phyloP scores from a whole-genome alignment of 75 land plant genomes.

The Picea glauca region DNA sequence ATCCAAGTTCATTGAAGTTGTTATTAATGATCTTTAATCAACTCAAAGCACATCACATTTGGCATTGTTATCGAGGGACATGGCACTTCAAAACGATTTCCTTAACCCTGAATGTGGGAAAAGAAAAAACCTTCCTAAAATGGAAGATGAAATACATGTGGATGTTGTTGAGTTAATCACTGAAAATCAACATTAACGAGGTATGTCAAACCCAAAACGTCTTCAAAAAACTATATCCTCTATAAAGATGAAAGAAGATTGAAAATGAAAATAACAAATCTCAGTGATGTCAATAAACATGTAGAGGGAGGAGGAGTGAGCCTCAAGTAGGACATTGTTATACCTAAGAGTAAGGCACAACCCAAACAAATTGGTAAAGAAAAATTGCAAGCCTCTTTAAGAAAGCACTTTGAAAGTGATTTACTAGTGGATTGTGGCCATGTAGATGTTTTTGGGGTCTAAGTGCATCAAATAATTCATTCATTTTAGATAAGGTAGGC shows the following conservation, averaged over 20 bases:
- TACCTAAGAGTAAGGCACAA: background rate
- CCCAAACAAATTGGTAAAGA: background rate
- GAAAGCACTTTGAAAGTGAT: background rate
- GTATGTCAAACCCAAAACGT: background rate
- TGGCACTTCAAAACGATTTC: background rate
- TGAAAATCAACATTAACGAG: slow-evolving; percentile 4
- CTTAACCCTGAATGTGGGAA: background rate
- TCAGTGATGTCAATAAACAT: background rate
- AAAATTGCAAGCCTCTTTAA: background rate
- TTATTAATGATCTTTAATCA: background rate
- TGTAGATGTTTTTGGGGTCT: background rate
- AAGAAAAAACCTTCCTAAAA: background rate
- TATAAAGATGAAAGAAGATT: background rate
- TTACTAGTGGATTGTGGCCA: background rate
- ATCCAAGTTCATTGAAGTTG: background rate
- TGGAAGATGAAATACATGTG: slow-evolving; percentile 2
- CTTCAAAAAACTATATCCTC: background rate
- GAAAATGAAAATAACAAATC: background rate
- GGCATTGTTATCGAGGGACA: background rate
- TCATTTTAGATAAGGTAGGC: background rate
- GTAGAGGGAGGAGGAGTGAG: too few relatives aligned
- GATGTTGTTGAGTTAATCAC: background rate
- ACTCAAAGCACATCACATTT: background rate
- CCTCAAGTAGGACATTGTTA: background rate
- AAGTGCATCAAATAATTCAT: background rate